phyloP scores from a whole-genome alignment of 176 grass and related monocot genomes.

The Aegilops longissima region DNA sequence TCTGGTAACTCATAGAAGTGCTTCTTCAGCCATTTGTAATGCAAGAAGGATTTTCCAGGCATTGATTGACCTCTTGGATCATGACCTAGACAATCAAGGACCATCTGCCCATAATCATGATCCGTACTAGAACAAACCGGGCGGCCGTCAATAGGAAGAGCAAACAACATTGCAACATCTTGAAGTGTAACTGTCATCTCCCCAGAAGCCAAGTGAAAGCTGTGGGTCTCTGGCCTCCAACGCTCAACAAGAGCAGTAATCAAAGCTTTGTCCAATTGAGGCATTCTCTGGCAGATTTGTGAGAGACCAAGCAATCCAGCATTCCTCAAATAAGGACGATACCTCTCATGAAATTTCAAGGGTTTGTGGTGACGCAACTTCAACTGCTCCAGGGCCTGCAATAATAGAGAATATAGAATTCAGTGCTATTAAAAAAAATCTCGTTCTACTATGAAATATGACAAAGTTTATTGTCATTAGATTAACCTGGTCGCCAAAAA shows the following conservation, averaged over 20 bases:
- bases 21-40: conserved; percentile 66
- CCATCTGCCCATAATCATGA: conserved; percentile 58
- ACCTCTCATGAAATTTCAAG: conserved; percentile 62
- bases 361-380: conserved; percentile 65
- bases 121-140: conserved; percentile 53
- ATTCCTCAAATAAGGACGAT: conserved; percentile 52
- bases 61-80: conserved; percentile 56
- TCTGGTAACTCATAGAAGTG: conserved; percentile 63
- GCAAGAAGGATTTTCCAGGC: conserved; percentile 61
- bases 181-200: conserved; percentile 60
- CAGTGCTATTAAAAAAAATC: background rate
- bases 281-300: conserved; percentile 62
- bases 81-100: conserved; percentile 54
- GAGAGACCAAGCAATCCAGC: conserved; percentile 54
- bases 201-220: conserved; percentile 55
- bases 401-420: background rate
- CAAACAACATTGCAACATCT: conserved; percentile 58
- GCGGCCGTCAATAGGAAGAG: conserved; percentile 53
- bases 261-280: conserved; percentile 60
- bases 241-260: conserved; percentile 67
- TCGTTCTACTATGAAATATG: background rate
- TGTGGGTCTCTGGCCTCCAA: conserved; percentile 66
- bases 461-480: background rate
- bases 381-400: conserved; percentile 58
- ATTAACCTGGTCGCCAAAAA: conserved; percentile 61